Conservation (phyloP, 176 grass and related monocot species). For the Ensete glaucum region DNA sequence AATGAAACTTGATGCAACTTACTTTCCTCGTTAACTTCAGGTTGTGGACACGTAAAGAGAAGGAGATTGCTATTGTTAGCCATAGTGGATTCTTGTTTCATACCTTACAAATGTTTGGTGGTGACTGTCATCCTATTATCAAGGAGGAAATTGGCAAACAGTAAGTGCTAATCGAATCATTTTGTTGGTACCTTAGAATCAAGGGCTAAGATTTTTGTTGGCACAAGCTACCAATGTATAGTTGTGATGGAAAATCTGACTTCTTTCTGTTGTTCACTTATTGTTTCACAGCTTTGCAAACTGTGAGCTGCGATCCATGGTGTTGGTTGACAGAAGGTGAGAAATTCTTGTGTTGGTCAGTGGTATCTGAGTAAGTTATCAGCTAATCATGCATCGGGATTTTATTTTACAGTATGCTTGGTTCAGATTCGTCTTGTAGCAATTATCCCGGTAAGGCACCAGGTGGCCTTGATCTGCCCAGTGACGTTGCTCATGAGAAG, state of each 20-base stretch:
- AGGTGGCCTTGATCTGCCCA: conserved; percentile 33
- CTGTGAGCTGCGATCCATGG: conserved; percentile 71
- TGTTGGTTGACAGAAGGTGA: conserved; percentile 70
- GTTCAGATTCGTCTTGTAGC: conserved; percentile 16
- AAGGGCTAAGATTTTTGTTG: no score
- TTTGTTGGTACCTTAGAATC: not conserved
- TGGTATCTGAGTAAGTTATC: not conserved
- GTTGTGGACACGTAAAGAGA: conserved; percentile 88
- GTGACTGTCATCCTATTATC: conserved; percentile 55
- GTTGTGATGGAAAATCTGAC: not conserved
- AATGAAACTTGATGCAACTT: not conserved
- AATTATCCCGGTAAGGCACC: conserved; percentile 60
- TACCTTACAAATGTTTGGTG: conserved; percentile 49
- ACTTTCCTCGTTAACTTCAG: conserved; percentile 16
- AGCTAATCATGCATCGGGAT: not conserved
- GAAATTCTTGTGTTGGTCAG: not conserved
- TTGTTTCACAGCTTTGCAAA: conserved; percentile 48
- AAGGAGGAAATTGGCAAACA: conserved; percentile 40
- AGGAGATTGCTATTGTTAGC: conserved; percentile 70
- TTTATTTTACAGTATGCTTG: conserved; percentile 41
- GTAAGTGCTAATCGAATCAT: conserved; percentile 35
- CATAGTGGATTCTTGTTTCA: conserved; percentile 62
- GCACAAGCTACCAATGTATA: not conserved
- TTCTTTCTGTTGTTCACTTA: not conserved
- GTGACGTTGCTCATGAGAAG: conserved; percentile 30